Evolutionary conservation across 129 eudicot genomes (phyloP).

Genomic region (Flaveria trinervia): DNA sequence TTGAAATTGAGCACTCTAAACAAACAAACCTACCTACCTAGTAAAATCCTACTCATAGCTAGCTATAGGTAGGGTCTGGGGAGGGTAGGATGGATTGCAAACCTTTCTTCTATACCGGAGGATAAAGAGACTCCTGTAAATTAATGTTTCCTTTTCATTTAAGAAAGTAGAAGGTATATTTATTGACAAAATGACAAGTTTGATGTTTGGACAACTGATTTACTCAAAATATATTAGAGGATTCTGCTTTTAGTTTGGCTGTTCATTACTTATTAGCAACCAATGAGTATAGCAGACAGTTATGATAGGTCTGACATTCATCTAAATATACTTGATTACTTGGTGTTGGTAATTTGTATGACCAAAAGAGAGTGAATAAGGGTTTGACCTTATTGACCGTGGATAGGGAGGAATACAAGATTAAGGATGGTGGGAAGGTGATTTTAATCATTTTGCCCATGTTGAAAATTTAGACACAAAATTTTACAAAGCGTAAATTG

Average conservation of each 20-base stretch:
- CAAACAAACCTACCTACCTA: too few species aligned
- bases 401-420: neutral
- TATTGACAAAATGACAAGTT: neutral
- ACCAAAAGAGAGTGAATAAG: neutral
- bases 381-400: neutral
- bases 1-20: neutral
- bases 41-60: too few species aligned
- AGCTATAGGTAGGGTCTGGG: too few species aligned
- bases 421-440: neutral
- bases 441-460: neutral
- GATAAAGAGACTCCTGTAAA: neutral
- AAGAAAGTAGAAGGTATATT: neutral
- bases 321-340: neutral
- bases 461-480: neutral
- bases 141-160: neutral
- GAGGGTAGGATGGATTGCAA: too few species aligned
- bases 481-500: neutral
- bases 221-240: neutral
- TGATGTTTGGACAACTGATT: neutral
- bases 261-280: neutral
- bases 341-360: too few species aligned
- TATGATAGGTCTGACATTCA: neutral
- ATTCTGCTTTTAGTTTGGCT: neutral
- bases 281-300: neutral
- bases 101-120: too few species aligned